These are phyloP conservation scores for Penicillium sp. DNA, from an alignment of 2,329 filamentous ascomycete species.

Conservation along the genomic window DNA sequence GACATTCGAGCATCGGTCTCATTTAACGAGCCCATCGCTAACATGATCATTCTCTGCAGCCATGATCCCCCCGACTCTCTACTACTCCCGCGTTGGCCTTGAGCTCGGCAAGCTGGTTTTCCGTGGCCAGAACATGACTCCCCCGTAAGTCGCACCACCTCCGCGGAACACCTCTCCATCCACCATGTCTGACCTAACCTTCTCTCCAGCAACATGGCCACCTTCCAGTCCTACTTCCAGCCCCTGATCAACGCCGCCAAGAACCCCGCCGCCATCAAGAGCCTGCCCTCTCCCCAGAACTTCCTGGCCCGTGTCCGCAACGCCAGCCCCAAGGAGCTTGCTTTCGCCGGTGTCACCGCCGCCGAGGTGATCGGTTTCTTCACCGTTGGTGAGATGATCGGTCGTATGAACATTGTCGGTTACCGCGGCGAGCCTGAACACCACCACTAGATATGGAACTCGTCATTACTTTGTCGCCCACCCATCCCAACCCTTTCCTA, in stretches of 20 bases:
- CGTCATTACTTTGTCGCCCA: conserved; percentile 30
- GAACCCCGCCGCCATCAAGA: conserved; percentile 68
- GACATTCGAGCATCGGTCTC: conserved; percentile 5
- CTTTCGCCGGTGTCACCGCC: conserved; percentile 73
- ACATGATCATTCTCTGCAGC: conserved; percentile 57
- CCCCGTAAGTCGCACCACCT: conserved; percentile 73
- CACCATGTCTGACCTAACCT: neutral
- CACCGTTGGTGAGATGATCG: conserved; percentile 95
- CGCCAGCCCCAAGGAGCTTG: conserved; percentile 71
- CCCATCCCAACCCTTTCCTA: conserved; percentile 25
- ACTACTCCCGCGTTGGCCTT: conserved; percentile 87
- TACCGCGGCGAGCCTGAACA: conserved; percentile 74
- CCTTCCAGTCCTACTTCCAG: conserved; percentile 87
- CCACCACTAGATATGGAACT: conserved; percentile 38
- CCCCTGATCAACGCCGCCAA: conserved; percentile 71
- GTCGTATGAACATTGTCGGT: conserved; percentile 90
- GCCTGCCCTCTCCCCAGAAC: conserved; percentile 59
- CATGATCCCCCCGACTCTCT: conserved; percentile 81
- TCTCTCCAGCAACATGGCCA: conserved; percentile 67
- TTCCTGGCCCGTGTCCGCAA: conserved; percentile 67
- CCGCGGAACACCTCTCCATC: neutral
- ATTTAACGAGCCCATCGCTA: conserved; percentile 23
- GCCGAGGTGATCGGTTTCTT: conserved; percentile 96
- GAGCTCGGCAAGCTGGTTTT: conserved; percentile 89
- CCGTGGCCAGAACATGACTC: conserved; percentile 85